These are phyloP conservation scores for Fraxinus dipetala DNA, from an alignment of 305 asterid genomes.

Conservation along the genomic window DNA sequence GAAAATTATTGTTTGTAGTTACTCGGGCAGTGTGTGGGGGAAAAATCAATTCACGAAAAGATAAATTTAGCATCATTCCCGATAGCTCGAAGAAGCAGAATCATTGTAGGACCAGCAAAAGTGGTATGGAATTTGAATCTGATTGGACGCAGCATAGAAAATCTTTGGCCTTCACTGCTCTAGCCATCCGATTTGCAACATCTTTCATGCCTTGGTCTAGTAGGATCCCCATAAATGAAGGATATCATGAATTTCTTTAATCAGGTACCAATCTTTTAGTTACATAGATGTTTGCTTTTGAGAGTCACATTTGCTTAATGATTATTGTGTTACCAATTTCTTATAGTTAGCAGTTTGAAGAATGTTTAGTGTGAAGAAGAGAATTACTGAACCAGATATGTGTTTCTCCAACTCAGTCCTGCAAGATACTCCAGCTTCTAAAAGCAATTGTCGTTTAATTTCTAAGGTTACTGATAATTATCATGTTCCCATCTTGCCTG, in stretches of 20 bases:
- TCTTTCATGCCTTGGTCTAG: constrained; percentile 69
- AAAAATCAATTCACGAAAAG: constrained; percentile 29
- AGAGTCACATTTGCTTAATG: constrained; percentile 16
- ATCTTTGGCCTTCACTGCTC: constrained; percentile 48
- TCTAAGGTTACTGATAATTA: constrained; percentile 30
- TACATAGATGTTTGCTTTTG: constrained; percentile 16
- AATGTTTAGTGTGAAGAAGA: constrained; percentile 49
- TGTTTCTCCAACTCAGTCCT: constrained; percentile 34
- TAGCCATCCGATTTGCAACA: constrained; percentile 44
- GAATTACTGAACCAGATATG: constrained; percentile 45
- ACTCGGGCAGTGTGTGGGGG: constrained; percentile 48
- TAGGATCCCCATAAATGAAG: constrained; percentile 65
- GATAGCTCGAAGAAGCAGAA: constrained; percentile 26
- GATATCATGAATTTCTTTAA: constrained; percentile 60
- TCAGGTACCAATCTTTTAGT: constrained; percentile 21
- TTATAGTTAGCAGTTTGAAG: constrained; percentile 25
- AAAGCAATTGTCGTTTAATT: constrained; percentile 28
- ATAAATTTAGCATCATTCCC: constrained; percentile 15
- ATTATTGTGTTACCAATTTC: constrained; percentile 24
- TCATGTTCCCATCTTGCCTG: constrained; percentile 55
- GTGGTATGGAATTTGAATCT: constrained; percentile 67
- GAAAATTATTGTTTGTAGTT: constrained; percentile 32
- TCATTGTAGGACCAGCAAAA: constrained; percentile 26
- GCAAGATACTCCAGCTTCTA: constrained; percentile 31
- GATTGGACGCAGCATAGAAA: constrained; percentile 49